Base-by-base conservation (phyloP, 495 filamentous ascomycete species). In the Aspergillus baeticus region DNA sequence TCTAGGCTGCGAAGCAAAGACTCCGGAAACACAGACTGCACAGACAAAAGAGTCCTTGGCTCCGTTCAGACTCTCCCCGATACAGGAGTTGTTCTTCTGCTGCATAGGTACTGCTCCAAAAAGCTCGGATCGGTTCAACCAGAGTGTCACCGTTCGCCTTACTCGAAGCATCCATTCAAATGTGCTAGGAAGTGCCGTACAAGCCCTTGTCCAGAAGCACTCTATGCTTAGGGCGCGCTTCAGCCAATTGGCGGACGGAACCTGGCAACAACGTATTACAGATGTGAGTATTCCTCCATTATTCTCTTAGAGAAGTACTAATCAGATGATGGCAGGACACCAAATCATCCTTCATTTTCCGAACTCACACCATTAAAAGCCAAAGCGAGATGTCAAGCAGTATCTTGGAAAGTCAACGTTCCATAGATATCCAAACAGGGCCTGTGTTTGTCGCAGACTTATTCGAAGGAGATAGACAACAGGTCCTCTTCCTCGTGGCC, bases 161-260 rank as follows among this genome's bases (percentile, higher is more conserved):
- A 76, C 77, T 14, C 76, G 75, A 47, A 64, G 61, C 3, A 73
- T 83, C 23, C 68, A 77, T 7, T 57, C 76, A 0, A 70, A 78
- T n/a, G 77, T 79, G 1, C 55, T 90, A 10, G 64, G 71, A 2
- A 70, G 74, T 3, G 84, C 86, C 1, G 56, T 87, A 23, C 77
- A 79, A 42, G 76, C 82, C 5, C 69, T 89, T 22, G 80, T 88
- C 10, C 67, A 69, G 1, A 84, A 81, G 20, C 88, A 91, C 55
- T 74, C 84, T 11, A 90, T 90, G 87, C 76, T 91, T 47, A 77
- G 86, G 35, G 81, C 81, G 17, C 84, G 87, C 4, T 89, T 88
- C 61, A 73, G 52, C 39, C 72, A 67, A 26, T 47, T 48, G 1
- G 44, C 34, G 5, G 56, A 64, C 45, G 71, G 69, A n/a, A 62